Conservation (phyloP, 2,329 filamentous ascomycete species). For the Ophiocordyceps polyrhachis-furcata region DNA sequence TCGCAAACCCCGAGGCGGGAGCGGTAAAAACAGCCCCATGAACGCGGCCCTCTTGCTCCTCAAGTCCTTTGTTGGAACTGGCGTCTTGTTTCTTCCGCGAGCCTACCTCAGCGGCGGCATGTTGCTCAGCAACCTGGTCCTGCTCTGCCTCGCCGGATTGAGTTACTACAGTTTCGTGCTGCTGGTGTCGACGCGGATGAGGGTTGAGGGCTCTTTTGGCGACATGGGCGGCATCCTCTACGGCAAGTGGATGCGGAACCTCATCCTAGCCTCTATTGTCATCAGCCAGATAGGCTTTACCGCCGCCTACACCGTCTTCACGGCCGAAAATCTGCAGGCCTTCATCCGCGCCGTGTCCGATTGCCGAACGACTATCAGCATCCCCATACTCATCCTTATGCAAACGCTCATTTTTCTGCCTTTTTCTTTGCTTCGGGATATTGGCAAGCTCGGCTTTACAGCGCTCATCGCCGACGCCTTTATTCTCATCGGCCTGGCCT, state of each 20-base stretch:
- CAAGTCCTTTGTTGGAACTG: conserved; percentile 96
- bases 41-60: conserved; percentile 72
- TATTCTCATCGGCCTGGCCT: conserved; percentile 79
- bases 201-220: conserved; percentile 85
- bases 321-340: conserved; percentile 84
- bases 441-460: conserved; percentile 91
- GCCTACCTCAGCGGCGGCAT: conserved; percentile 95
- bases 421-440: conserved; percentile 83
- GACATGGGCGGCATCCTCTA: conserved; percentile 89
- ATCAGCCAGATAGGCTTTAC: conserved; percentile 92
- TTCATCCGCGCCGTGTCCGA: conserved; percentile 84
- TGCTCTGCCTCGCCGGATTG: conserved; percentile 67
- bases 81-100: conserved; percentile 79
- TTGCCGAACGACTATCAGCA: conserved; percentile 68
- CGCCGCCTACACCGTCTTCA: conserved; percentile 91
- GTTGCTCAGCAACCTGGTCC: conserved; percentile 83
- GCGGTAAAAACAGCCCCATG: conserved; percentile 58
- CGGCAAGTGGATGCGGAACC: conserved; percentile 69
- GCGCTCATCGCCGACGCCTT: conserved; percentile 87
- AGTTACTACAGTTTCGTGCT: conserved; percentile 98
- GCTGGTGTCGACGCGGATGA: conserved; percentile 68
- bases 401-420: conserved; percentile 93
- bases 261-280: conserved; percentile 84
- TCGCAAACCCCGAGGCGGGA: conserved; percentile 54
- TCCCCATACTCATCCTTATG: conserved; percentile 80